Base-by-base conservation (phyloP, 116 monocot genomes). In the Dioscorea cayenensis region DNA sequence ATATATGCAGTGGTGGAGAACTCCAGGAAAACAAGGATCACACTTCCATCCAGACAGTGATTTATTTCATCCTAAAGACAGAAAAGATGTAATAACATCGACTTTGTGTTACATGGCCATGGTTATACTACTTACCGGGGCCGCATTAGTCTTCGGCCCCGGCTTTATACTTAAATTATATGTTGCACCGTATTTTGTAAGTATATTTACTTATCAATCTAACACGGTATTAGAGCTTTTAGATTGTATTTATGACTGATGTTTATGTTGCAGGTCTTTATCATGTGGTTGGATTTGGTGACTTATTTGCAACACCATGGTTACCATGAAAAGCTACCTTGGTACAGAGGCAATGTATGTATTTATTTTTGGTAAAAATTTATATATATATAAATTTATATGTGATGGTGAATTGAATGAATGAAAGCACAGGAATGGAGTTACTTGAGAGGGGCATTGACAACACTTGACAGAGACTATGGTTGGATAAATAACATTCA, bases 401-500 rank as follows among this genome's bases (percentile, higher is more conserved):
- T 43, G 12, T 7, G 43, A 43, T 43, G 11, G 12, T 43, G 12
- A 10, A 43, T 43, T 7, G 43, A 43, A 10, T 43, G 43, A 43
- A 43, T 43, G 13, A 5, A 51, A 66, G 36, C 14, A 36, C 52
- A 92, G 95, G 92, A 92, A 70, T 96, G 95, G 92, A 92, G 81
- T 77, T 96, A 92, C 38, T 80, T 96, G 8, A 59, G 92, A 20
- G 95, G 95, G 67, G 92, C 80, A 17, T 64, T 96, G 62, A 96
- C 90, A 4, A 96, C 95, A 1, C 51, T 96, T 2, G 95, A 96
- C 69, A 75, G 87, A 14, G 95, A 96, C 51, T 96, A 92, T 51
- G 95, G 95, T 67, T 87, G 79, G 92, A 80, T 92, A 14, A 96
- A 96, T 80, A 84, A 90, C 68, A 82, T 96, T 58, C 95, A 96